phyloP scores from a whole-genome alignment of 2,329 filamentous ascomycete species.

The Colletotrichum lini region DNA sequence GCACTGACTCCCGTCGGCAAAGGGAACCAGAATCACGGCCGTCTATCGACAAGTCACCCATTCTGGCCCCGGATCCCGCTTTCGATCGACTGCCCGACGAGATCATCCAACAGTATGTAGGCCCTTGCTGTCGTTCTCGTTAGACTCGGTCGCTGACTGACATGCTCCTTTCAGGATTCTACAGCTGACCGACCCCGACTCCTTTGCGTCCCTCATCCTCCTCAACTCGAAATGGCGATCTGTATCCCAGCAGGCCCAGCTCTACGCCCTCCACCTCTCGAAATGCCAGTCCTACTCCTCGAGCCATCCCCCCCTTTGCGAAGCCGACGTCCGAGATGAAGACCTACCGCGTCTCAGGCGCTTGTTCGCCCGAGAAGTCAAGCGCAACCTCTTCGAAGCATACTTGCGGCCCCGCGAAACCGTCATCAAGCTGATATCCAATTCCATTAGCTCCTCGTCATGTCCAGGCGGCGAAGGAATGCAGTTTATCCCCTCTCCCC shows the following conservation, averaged over 20 bases:
- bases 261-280: constrained; percentile 75
- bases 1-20: constrained; percentile 17
- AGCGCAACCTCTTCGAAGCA: constrained; percentile 83
- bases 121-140: neutral
- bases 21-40: constrained; percentile 27
- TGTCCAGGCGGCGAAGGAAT: constrained; percentile 88
- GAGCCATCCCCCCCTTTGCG: constrained; percentile 59
- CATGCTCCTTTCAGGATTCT: constrained; percentile 67
- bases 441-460: constrained; percentile 86
- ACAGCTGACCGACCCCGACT: constrained; percentile 70
- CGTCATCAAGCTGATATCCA: constrained; percentile 84
- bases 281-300: constrained; percentile 72
- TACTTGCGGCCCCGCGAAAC: constrained; percentile 80
- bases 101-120: constrained; percentile 77
- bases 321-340: constrained; percentile 57
- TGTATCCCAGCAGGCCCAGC: constrained; percentile 73
- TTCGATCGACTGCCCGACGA: constrained; percentile 75
- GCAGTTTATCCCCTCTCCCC: constrained; percentile 84
- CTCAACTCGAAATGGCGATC: constrained; percentile 77
- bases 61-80: constrained; percentile 51
- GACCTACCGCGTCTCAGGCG: constrained; percentile 74
- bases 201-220: constrained; percentile 76
- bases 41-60: constrained; percentile 54
- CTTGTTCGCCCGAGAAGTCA: constrained; percentile 78
- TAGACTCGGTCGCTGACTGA: constrained; percentile 13